Evolutionary conservation across 495 filamentous ascomycete genomes (phyloP), one percentile per base, ranked within the genome.

Genomic region (Penicillium silybi): DNA sequence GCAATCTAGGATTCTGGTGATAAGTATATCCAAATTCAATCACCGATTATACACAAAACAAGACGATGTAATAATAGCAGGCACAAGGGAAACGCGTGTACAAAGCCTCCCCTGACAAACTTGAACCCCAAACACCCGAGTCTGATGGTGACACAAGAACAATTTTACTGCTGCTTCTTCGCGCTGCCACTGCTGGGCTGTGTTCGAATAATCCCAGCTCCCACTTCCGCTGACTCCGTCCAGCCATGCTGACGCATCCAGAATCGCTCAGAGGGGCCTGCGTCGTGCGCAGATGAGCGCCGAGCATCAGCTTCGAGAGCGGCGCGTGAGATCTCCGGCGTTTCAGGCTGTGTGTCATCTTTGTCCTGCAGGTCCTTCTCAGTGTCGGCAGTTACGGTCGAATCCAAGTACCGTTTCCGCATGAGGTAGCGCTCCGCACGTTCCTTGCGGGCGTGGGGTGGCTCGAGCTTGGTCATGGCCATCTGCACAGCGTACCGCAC

Each of bases 401-500:
- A 64, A 44, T 89, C 81, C 5, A 92, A 73, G 42, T 87, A 81
- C 53, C 81, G 77, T 71, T 87, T 89, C 26, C 88, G 82, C 61
- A 92, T 76, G 34, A 81, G 54, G 59, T 85, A 96, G 19, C 87
- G 73, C 62, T 93, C 87, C 0, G 81, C 75, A 4, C 86, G 80
- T 68, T 93, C 90, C 66, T 90, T 89, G 58, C 88, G 84, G 37
- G 92, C 69, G 16, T 92, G 91, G 0, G 90, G 88, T 5, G 82
- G 87, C 58, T 97, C 92, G 18, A 97, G 74, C 62, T 90, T 90
- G n/a, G 67, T 66, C 55, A 97, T 80, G 7, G 83, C 84, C 18
- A 79, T 71, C 25, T 84, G 79, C 1, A 96, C 87, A 0, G 72
- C 80, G 51, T 86, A 81, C 50, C 90, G 82, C 0, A 86, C 78